Percentiles rank a stretch among this genome's conserved stretches.
Evolutionary conservation across 345 rosid genomes (phyloP).

Genomic region (Salix koriyanagi): DNA sequence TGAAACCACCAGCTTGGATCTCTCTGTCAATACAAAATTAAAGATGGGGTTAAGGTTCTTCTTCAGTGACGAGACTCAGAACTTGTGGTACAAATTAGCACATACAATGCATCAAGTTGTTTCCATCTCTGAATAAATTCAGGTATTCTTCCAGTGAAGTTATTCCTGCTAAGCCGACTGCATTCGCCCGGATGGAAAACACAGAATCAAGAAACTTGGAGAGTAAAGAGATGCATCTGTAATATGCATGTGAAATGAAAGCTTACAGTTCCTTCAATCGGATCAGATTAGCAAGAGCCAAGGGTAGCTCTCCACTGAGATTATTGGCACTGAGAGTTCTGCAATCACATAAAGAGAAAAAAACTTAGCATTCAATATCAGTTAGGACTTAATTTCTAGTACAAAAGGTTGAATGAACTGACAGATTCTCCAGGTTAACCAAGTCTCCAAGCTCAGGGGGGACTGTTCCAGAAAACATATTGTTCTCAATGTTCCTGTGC

Average conservation of each 20-base stretch:
- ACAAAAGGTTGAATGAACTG: conserved; percentile 15
- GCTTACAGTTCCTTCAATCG: conserved; percentile 12
- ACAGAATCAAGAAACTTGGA: not conserved
- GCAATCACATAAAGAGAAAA: not conserved
- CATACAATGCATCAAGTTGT: conserved; percentile 1
- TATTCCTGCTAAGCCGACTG: conserved; percentile 17
- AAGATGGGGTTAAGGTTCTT: not conserved
- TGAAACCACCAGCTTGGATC: conserved; percentile 18
- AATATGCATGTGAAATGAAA: not conserved
- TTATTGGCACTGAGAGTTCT: conserved; percentile 18
- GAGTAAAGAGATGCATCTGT: not conserved
- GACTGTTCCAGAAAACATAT: conserved; percentile 38
- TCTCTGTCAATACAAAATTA: conserved; percentile 5
- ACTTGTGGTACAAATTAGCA: not conserved
- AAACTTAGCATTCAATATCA: not conserved
- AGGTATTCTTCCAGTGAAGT: conserved; percentile 14
- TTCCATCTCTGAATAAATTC: conserved; percentile 9
- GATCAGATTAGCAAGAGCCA: conserved; percentile 9
- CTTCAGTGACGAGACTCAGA: not conserved
- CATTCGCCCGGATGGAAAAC: not conserved
- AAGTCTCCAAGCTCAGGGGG: conserved; percentile 44
- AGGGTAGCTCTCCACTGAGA: conserved; percentile 16
- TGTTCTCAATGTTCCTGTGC: conserved; percentile 2
- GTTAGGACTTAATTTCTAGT: not conserved
- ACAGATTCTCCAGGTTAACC: conserved; percentile 43